Percentiles rank a stretch among this genome's conserved stretches.
These are phyloP conservation scores for Nannochloris sp. DNA, from an alignment of 139 green algal genomes.

Conservation along the genomic window DNA sequence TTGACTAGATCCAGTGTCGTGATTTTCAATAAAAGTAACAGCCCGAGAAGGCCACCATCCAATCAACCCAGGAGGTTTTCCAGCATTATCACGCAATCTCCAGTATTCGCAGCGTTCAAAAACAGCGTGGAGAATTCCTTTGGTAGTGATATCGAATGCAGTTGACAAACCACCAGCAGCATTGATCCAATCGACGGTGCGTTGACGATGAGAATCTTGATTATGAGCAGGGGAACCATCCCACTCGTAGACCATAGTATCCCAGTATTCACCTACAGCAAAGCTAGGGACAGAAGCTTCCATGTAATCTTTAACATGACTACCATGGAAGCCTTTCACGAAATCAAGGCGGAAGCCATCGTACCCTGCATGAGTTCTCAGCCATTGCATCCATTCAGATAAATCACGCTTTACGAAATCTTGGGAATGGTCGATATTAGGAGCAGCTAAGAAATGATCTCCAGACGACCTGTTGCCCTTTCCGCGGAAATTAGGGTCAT, in stretches of 20 bases:
- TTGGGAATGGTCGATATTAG: conserved; percentile 92
- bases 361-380: conserved; percentile 81
- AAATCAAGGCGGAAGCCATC: conserved; percentile 94
- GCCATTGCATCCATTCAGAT: conserved; percentile 73
- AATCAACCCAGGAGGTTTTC: conserved; percentile 68
- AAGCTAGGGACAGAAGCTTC: conserved; percentile 73
- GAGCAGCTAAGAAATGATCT: conserved; percentile 82
- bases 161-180: conserved; percentile 73
- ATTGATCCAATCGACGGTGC: conserved; percentile 88
- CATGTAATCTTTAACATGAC: conserved; percentile 72
- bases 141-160: conserved; percentile 98
- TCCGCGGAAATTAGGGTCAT: conserved; percentile 81
- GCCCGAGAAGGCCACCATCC: conserved; percentile 88
- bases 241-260: conserved; percentile 78
- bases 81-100: conserved; percentile 79
- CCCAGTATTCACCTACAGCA: conserved; percentile 81
- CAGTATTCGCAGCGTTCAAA: conserved; percentile 89
- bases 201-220: conserved; percentile 84
- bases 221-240: conserved; percentile 93
- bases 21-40: conserved; percentile 97
- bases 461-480: conserved; percentile 67
- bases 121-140: conserved; percentile 70
- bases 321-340: conserved; percentile 62
- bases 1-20: conserved; percentile 75
- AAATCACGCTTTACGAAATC: conserved; percentile 69